Percentiles rank a stretch among this genome's conserved stretches.
Evolutionary conservation across 495 filamentous ascomycete genomes (phyloP).

Genomic region (Xylaria sp.): DNA sequence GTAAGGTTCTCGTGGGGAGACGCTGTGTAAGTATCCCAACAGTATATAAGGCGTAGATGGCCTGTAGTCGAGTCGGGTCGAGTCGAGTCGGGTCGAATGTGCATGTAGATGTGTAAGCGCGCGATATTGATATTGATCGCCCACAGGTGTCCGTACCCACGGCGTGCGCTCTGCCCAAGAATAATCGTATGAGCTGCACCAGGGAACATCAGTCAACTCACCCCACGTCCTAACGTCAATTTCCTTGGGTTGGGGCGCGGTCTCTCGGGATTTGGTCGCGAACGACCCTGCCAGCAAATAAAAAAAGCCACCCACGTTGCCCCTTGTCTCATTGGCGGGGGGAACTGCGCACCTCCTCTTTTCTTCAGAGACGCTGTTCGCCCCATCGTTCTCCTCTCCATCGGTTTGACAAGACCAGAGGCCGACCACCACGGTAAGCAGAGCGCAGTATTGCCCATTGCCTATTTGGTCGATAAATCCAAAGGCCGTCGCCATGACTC

Average conservation of each 20-base stretch:
- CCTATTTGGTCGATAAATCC: conserved; percentile 26
- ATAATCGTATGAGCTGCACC: background rate
- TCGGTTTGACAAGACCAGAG: conserved; percentile 25
- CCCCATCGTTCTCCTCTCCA: conserved; percentile 27
- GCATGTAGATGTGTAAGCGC: conserved; percentile 7
- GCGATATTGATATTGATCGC: background rate
- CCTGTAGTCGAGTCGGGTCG: too few species aligned
- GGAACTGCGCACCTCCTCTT: conserved; percentile 39
- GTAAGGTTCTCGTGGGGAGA: background rate
- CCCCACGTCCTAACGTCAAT: conserved; percentile 19
- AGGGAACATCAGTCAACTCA: background rate
- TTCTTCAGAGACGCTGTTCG: conserved; percentile 25
- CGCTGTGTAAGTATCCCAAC: background rate
- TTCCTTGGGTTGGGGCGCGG: conserved; percentile 32
- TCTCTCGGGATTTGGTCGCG: conserved; percentile 43
- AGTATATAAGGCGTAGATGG: conserved; percentile 3
- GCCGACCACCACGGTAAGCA: conserved; percentile 20
- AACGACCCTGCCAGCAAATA: conserved; percentile 31
- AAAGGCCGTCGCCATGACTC: conserved; percentile 24
- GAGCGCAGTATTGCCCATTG: conserved; percentile 19
- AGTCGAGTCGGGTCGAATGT: too few species aligned
- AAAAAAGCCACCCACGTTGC: conserved; percentile 27
- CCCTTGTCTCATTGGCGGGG: conserved; percentile 34
- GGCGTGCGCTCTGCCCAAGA: background rate
- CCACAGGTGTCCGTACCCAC: background rate